A percentile compares a stretch with the other conserved stretches of the same genome.
Evolutionary conservation across 805 yeast species (phyloP).

Genomic region (Candida ficus): DNA sequence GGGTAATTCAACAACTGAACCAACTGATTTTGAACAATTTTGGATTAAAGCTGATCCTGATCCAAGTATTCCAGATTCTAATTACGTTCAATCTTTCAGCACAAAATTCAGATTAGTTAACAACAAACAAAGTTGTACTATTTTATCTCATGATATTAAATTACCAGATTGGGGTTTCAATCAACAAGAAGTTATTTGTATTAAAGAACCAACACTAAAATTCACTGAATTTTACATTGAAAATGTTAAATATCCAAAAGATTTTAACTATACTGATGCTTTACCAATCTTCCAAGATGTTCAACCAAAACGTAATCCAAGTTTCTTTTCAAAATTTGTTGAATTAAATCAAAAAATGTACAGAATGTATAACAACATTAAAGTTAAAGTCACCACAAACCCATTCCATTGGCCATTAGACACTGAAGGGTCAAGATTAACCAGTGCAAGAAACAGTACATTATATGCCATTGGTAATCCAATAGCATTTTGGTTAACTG

Average conservation of each 20-base stretch:
- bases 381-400: constrained; percentile 8
- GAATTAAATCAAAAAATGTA: constrained; percentile 18
- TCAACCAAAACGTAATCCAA: constrained; percentile 19
- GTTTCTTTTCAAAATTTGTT: constrained; percentile 16
- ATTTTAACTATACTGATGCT: constrained; percentile 23
- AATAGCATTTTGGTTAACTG: constrained; percentile 46
- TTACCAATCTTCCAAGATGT: constrained; percentile 18
- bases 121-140: constrained; percentile 58
- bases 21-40: constrained; percentile 69
- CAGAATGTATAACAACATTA: constrained; percentile 15
- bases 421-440: constrained; percentile 55
- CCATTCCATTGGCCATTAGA: constrained; percentile 63
- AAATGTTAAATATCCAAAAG: constrained; percentile 34
- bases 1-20: constrained; percentile 57
- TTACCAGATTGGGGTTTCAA: constrained; percentile 82
- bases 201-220: constrained; percentile 62
- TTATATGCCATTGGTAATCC: constrained; percentile 65
- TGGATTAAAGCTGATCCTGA: constrained; percentile 44
- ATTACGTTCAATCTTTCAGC: constrained; percentile 37
- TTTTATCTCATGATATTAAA: constrained; percentile 66
- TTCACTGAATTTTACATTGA: constrained; percentile 77
- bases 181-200: constrained; percentile 87
- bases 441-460: constrained; percentile 37
- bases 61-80: constrained; percentile 20
- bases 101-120: constrained; percentile 69